Base-by-base conservation (phyloP, 345 rosid species). In the Camelina hispida region DNA sequence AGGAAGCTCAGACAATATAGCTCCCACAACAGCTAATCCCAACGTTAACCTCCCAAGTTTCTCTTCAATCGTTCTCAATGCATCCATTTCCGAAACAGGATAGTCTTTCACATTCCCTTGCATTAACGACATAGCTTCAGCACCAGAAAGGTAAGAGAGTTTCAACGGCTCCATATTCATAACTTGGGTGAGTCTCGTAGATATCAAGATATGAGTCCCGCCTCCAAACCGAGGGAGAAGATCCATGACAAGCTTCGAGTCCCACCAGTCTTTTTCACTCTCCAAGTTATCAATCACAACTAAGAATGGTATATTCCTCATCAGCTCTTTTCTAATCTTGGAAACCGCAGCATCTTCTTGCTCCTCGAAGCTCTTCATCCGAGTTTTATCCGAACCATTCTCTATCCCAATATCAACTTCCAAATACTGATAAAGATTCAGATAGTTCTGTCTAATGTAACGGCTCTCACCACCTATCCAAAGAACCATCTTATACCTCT, bases 261-360 rank as follows among this genome's bases (percentile, higher is more conserved):
- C 99, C 98, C 99, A 95, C 99, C 99, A 95, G 72, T 95, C 98
- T 54, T 90, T 95, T 66, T 95, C 98, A 7, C 87, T 92, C 78
- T 95, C 99, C 76, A 95, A 79, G 82, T 90, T 95, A 77, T 95
- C 98, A 10, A 95, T 88, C 56, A 95, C 84, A 47, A 95, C 83
- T 84, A 95, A 75, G 87, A 82, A 92, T 0, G 99, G 98, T 77
- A 92, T 86, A 73, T 92, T 90, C 81, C 97, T 84, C 96, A 89
- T 87, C 15, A 95, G 88, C 85, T 90, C 98, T 60, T 83, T 88
- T 3, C 97, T 87, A 62, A 95, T 83, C 56, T 85, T 86, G n/a
- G 83, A 79, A 56, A 89, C 71, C 6, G 99, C 96, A 25, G 91
- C 84, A 40, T 89, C 96, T 72, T 95, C 99, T 70, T 92, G 99